A percentile compares a stretch with the other conserved stretches of the same genome.
These are phyloP conservation scores for Fusarium brevicatenulatum DNA, from an alignment of 2,329 filamentous ascomycete species.

Conservation along the genomic window DNA sequence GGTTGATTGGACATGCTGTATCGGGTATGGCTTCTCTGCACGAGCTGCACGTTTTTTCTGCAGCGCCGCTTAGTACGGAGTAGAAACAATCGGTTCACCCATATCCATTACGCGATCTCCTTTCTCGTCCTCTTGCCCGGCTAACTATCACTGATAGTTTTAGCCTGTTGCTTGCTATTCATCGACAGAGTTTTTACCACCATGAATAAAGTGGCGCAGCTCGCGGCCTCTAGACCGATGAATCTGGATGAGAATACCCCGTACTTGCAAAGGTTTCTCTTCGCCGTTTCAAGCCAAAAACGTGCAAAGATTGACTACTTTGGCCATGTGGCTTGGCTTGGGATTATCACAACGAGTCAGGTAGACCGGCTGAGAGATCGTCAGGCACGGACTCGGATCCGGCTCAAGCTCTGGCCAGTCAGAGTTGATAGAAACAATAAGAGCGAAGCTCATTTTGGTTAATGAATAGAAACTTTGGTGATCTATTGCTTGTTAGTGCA, in stretches of 20 bases:
- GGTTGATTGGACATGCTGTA: constrained; percentile 41
- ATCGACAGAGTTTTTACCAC: neutral
- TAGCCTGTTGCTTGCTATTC: constrained; percentile 6
- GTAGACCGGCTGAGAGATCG: constrained; percentile 35
- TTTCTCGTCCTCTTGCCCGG: constrained; percentile 26
- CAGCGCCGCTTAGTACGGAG: neutral
- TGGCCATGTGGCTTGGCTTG: constrained; percentile 15
- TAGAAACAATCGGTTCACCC: constrained; percentile 11
- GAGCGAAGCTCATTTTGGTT: constrained; percentile 31
- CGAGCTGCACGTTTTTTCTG: constrained; percentile 10
- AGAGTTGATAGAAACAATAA: constrained; percentile 2
- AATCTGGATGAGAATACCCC: neutral
- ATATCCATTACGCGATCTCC: constrained; percentile 30
- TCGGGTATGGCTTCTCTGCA: constrained; percentile 40
- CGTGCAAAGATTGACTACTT: neutral
- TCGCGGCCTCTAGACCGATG: constrained; percentile 13
- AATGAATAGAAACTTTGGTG: constrained; percentile 12
- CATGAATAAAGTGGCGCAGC: neutral
- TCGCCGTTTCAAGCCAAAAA: constrained; percentile 17
- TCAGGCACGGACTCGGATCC: constrained; percentile 41
- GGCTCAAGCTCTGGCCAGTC: constrained; percentile 18
- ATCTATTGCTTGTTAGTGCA: constrained; percentile 22
- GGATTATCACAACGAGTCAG: constrained; percentile 34
- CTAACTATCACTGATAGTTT: constrained; percentile 7
- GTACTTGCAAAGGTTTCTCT: neutral